A percentile compares a stretch with the other conserved stretches of the same genome.
Evolutionary conservation across 2,329 filamentous ascomycete species (phyloP).

Genomic region (Apiospora rasikravindrae): DNA sequence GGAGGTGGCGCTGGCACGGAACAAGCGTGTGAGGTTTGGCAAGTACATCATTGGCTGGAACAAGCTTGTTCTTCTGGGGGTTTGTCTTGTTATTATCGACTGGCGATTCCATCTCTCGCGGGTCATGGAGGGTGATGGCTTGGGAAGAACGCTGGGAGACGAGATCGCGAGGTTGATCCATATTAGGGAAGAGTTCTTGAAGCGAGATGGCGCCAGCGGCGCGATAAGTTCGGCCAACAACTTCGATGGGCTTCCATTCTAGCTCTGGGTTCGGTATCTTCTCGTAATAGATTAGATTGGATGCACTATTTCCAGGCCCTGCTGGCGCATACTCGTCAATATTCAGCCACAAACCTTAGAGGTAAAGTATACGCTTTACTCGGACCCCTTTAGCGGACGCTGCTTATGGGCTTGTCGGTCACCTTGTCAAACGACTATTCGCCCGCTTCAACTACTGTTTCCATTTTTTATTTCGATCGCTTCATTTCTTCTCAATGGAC

Average conservation of each 20-base stretch:
- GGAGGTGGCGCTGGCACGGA: background rate
- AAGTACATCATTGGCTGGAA: background rate
- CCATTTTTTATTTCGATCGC: background rate
- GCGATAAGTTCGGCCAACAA: background rate
- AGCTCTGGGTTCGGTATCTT: background rate
- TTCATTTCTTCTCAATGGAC: background rate
- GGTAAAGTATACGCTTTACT: background rate
- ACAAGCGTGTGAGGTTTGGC: background rate
- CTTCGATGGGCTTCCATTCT: background rate
- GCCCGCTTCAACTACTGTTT: background rate
- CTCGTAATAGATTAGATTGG: background rate
- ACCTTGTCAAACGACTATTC: background rate
- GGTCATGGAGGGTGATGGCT: background rate
- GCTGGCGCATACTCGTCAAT: background rate
- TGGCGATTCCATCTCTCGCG: background rate
- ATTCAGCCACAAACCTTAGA: background rate
- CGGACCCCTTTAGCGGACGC: background rate
- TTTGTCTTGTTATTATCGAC: no score
- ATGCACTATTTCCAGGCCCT: background rate
- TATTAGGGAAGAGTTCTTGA: background rate
- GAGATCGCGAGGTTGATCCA: no score
- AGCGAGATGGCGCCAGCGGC: background rate
- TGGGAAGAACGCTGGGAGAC: background rate
- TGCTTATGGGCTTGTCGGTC: background rate
- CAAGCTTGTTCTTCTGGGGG: background rate